Conservation (phyloP, 1,284 basidiomycete species). For the Rhizoctonia solani region DNA sequence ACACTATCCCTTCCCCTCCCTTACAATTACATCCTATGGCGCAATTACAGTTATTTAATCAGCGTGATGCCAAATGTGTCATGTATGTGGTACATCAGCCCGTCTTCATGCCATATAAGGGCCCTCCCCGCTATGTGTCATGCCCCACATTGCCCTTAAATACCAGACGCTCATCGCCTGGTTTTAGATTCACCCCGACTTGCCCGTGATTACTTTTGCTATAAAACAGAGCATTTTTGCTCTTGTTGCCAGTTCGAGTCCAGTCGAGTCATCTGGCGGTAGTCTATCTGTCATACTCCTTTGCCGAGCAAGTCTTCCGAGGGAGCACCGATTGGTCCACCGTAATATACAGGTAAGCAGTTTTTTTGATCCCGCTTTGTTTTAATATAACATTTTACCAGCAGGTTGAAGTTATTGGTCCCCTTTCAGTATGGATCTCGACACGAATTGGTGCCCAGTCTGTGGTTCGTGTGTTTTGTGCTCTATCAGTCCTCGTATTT, state of each 20-base stretch:
- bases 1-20: neutral
- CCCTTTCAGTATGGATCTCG: slow-evolving; percentile 9
- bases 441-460: slow-evolving; percentile 33
- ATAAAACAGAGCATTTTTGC: too few species aligned
- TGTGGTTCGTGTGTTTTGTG: slow-evolving; percentile 4
- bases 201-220: neutral
- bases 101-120: slow-evolving; percentile 7
- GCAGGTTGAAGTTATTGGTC: neutral
- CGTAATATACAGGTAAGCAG: neutral
- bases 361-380: neutral
- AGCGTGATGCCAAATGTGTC: slow-evolving; percentile 18
- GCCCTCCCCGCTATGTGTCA: neutral
- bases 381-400: neutral
- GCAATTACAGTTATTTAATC: neutral
- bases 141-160: neutral
- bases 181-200: neutral
- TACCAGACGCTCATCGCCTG: neutral
- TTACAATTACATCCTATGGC: neutral
- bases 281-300: neutral
- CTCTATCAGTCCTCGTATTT: neutral
- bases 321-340: neutral
- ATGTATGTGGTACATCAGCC: slow-evolving; percentile 16
- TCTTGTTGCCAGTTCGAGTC: neutral
- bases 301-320: neutral
- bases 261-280: neutral